Conservation (phyloP, 2,329 filamentous ascomycete species). For the Pseudogymnoascus sp. region DNA sequence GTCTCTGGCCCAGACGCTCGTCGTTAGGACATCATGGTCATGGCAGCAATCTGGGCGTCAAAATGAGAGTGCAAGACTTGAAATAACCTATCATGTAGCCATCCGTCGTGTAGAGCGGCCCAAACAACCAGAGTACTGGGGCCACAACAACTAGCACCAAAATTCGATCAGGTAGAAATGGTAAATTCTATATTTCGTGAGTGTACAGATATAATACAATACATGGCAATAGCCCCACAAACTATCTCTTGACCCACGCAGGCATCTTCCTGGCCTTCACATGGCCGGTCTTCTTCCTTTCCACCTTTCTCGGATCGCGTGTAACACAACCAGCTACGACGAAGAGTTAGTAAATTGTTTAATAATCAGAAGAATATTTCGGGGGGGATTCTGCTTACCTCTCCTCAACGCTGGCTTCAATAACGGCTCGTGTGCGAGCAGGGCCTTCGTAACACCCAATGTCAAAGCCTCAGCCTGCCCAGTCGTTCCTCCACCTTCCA, state of each 20-base stretch:
- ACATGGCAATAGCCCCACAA: conserved; percentile 21
- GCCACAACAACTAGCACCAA: background rate
- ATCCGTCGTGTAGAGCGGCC: background rate
- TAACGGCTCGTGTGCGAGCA: conserved; percentile 84
- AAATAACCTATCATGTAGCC: background rate
- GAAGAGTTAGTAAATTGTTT: conserved; percentile 30
- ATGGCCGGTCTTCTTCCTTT: conserved; percentile 96
- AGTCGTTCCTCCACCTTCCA: conserved; percentile 80
- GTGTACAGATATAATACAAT: conserved; percentile 19
- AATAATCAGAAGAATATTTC: conserved; percentile 1
- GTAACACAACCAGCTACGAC: conserved; percentile 79
- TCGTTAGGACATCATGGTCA: background rate
- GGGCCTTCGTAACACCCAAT: conserved; percentile 76
- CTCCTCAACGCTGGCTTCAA: conserved; percentile 79
- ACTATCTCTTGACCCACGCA: conserved; percentile 77
- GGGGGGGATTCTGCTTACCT: conserved; percentile 53
- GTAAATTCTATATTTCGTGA: conserved; percentile 8
- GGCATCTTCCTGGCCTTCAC: conserved; percentile 97
- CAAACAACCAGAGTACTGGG: background rate
- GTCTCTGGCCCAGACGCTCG: background rate
- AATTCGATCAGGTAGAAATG: background rate
- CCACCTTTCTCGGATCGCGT: conserved; percentile 81
- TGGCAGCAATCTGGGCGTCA: background rate
- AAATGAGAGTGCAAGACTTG: background rate
- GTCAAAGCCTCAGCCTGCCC: conserved; percentile 94